phyloP scores from a whole-genome alignment of 306 rosid species.

The Begonia masoniana region DNA sequence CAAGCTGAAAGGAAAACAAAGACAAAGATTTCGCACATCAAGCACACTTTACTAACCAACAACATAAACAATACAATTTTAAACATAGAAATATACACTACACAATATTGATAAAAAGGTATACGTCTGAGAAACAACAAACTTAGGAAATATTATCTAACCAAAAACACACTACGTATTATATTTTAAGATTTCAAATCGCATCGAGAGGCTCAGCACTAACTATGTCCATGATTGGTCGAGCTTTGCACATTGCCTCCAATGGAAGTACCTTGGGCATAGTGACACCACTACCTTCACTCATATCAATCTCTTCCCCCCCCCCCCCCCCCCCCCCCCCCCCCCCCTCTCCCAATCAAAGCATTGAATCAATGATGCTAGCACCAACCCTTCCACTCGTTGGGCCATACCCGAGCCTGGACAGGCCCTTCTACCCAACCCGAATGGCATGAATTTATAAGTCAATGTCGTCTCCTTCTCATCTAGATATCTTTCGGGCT shows the following conservation, averaged over 20 bases:
- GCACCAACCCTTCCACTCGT: conserved; percentile 6
- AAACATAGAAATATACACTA: no score
- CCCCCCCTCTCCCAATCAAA: conserved; percentile 20
- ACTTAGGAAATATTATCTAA: no score
- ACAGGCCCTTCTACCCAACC: conserved; percentile 27
- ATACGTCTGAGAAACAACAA: no score
- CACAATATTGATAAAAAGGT: no score
- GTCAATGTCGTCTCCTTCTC: not conserved
- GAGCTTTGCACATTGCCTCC: conserved; percentile 14
- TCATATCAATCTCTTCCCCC: conserved; percentile 7
- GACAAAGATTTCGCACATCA: no score
- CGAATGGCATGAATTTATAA: conserved; percentile 27
- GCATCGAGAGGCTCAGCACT: no score
- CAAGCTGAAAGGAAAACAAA: no score
- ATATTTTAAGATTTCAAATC: no score
- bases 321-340: no score
- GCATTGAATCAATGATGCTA: conserved; percentile 14
- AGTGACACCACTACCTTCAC: conserved; percentile 9
- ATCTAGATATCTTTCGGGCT: conserved; percentile 11
- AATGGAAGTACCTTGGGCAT: conserved; percentile 14
- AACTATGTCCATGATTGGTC: not conserved
- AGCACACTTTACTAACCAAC: no score
- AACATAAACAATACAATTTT: no score
- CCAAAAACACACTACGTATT: no score
- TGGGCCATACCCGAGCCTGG: conserved; percentile 24